phyloP scores from a whole-genome alignment of 2,329 filamentous ascomycete species.

The Sphaerulina musiva region DNA sequence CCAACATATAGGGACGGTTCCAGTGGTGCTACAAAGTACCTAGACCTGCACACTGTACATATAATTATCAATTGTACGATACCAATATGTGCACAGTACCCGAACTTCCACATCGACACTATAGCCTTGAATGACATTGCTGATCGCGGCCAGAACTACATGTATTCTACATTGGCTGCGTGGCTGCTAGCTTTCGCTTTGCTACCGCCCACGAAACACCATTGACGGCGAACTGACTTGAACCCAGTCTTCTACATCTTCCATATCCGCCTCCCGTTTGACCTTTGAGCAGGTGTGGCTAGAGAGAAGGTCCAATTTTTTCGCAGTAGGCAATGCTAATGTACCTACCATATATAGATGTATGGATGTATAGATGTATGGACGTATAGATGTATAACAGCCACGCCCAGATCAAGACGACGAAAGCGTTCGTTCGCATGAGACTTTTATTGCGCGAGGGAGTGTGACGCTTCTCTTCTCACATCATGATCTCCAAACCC shows the following conservation, averaged over 20 bases:
- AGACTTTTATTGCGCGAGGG: too few species aligned
- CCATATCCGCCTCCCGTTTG: not conserved
- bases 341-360: too few species aligned
- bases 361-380: too few species aligned
- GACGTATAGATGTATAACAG: too few species aligned
- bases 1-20: not conserved
- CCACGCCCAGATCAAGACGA: too few species aligned
- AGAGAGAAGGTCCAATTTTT: too few species aligned
- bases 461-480: too few species aligned
- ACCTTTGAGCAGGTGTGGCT: too few species aligned
- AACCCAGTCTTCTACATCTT: not conserved
- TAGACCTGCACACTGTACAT: slow-evolving; percentile 1
- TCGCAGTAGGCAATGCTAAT: too few species aligned
- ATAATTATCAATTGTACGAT: slow-evolving; percentile 7
- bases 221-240: not conserved
- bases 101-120: not conserved
- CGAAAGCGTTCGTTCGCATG: too few species aligned
- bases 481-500: too few species aligned
- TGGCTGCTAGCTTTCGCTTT: not conserved
- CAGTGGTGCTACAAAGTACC: not conserved
- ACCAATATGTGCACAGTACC: not conserved
- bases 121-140: not conserved
- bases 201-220: not conserved
- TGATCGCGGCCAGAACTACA: not conserved
- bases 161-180: too few species aligned